Evolutionary conservation across 495 filamentous ascomycete species (phyloP), one percentile per base, ranked within the genome.

Genomic region (Aspergillus kassunensis): DNA sequence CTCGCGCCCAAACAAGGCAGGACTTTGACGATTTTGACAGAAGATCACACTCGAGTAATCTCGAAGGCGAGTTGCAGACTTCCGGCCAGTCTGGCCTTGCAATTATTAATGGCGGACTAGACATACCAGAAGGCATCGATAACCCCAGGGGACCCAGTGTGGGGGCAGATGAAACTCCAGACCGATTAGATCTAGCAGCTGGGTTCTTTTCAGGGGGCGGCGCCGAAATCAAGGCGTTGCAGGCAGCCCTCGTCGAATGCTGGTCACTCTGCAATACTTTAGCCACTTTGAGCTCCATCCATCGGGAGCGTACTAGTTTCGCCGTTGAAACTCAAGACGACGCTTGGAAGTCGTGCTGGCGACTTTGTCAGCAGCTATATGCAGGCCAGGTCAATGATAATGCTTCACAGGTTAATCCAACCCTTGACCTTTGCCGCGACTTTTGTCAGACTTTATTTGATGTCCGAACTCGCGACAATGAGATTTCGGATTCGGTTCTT

Each of bases 201-300:
- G 62, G 51, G 27, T 67, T 65, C 23, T 57, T 79, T 39, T 43
- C 71, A 77, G 43, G 70, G 74, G 46, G 80, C 82, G 33, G 34
- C 18, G 75, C 82, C 40, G 89, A 95, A 64, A 77, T 92, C 44
- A 79, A 70, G 30, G 85, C 85, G 13, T 74, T 95, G n/a, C 84
- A 78, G 53, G 79, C 82, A 19, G 91, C 90, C 0, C 76, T 96
- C 10, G 82, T 84, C 54, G 91, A 95, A 73, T 96, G 91, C 67
- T 96, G 91, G 91, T 95, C 89, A 1, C 69, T 96, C 30, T 96
- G 91, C 69, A 96, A 95, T 66, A 95, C 91, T 0, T 72, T 96
- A 34, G 89, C 91, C 19, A 86, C 78, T 45, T 75, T 96, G 21
- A 95, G 90, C 69, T 89, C 86, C 16, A 87, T 87, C 52, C 89